Percentiles rank a stretch among this genome's conserved stretches.
phyloP scores from a whole-genome alignment of 345 rosid species.

The Nasturtium officinale region DNA sequence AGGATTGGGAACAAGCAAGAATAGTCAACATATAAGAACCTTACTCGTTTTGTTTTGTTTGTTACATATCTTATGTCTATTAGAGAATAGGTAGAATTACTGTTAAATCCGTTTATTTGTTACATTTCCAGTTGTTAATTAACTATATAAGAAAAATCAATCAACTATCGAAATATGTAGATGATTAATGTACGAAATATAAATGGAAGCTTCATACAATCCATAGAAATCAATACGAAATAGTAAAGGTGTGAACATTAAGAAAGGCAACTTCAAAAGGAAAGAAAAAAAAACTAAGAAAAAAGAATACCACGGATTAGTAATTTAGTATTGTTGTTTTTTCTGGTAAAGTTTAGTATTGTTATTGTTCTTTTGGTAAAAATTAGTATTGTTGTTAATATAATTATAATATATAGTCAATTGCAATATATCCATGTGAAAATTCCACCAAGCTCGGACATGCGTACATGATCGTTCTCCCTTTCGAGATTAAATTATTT shows the following conservation, averaged over 20 bases:
- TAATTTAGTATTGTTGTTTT: background rate
- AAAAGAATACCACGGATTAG: background rate
- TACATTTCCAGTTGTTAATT: background rate
- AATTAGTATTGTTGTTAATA: background rate
- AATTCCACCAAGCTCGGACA: conserved; percentile 32
- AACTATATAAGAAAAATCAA: background rate
- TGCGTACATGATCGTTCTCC: conserved; percentile 6
- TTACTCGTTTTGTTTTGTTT: conserved; percentile 3
- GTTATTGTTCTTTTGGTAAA: too few species aligned
- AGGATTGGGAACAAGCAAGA: conserved; percentile 24
- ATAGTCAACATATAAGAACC: conserved; percentile 29
- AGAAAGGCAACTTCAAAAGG: background rate
- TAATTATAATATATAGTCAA: background rate
- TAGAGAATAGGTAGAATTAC: background rate
- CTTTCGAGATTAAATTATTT: background rate
- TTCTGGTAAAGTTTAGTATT: too few species aligned
- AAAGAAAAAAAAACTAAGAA: background rate
- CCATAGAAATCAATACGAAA: background rate
- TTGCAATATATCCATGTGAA: conserved; percentile 27
- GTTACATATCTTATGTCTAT: background rate
- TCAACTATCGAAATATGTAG: background rate
- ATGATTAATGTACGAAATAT: background rate
- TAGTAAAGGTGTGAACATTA: background rate
- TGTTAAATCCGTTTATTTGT: background rate
- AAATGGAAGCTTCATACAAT: background rate